A percentile compares a stretch with the other conserved stretches of the same genome.
Evolutionary conservation across 202 grass and related monocot genomes (phyloP).

Genomic region (Bolboschoenoplectus hybrid): DNA sequence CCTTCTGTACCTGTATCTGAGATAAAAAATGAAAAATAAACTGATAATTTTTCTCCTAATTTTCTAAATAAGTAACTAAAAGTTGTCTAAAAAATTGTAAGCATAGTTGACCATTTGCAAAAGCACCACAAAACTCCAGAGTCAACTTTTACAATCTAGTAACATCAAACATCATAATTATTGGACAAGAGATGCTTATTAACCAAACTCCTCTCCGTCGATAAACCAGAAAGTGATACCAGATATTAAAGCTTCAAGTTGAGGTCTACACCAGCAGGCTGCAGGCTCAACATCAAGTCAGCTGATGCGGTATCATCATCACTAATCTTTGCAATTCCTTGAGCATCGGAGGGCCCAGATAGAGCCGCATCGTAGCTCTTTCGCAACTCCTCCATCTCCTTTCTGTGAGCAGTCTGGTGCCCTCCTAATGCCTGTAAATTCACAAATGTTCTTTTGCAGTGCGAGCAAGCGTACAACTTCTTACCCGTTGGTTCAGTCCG

Average conservation of each 20-base stretch:
- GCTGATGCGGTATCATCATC: not conserved
- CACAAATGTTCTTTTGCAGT: constrained; percentile 32
- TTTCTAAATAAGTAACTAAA: not conserved
- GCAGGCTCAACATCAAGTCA: constrained; percentile 27
- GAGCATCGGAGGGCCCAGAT: not conserved
- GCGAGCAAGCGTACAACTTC: constrained; percentile 30
- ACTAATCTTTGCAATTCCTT: not conserved
- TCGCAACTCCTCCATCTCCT: constrained; percentile 39
- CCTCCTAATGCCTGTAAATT: constrained; percentile 49
- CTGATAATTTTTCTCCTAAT: too few species aligned
- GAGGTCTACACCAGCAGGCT: constrained; percentile 19
- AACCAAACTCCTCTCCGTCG: not conserved
- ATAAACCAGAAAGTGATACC: not conserved
- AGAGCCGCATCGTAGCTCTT: not conserved
- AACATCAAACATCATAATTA: not conserved
- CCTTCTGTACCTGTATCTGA: too few species aligned
- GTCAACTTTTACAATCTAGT: not conserved
- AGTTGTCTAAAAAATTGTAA: not conserved
- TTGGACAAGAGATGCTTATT: not conserved
- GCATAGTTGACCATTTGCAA: too few species aligned
- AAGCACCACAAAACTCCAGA: not conserved
- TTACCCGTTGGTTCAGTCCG: not conserved
- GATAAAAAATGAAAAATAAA: too few species aligned
- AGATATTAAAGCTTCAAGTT: constrained; percentile 33
- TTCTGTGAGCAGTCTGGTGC: constrained; percentile 50